Conservation (phyloP, 345 rosid genomes). For the Cardamine occulta region DNA sequence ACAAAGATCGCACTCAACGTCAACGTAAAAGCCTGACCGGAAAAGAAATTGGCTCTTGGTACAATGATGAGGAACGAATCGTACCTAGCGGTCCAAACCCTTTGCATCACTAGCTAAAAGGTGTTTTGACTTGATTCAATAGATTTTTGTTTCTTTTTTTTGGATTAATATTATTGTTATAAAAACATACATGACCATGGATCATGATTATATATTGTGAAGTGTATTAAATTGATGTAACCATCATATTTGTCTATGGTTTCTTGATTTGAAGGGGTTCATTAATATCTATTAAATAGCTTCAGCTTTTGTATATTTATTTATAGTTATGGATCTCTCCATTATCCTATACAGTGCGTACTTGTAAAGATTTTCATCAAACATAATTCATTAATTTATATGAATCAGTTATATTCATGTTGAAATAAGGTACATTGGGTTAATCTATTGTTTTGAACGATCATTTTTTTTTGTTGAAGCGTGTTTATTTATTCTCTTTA, state of each 20-base stretch:
- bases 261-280: slow-evolving; percentile 22
- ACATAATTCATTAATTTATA: background rate
- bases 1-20: slow-evolving; percentile 32
- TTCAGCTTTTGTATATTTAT: slow-evolving; percentile 1
- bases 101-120: slow-evolving; percentile 69
- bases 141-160: slow-evolving; percentile 25
- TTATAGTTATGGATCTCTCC: background rate
- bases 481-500: background rate
- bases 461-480: background rate
- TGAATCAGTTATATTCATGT: background rate
- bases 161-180: slow-evolving; percentile 22
- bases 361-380: slow-evolving; percentile 1
- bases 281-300: slow-evolving; percentile 4
- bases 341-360: background rate
- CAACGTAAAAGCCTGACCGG: slow-evolving; percentile 34
- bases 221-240: slow-evolving; percentile 27
- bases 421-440: background rate
- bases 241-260: slow-evolving; percentile 39
- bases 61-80: slow-evolving; percentile 59
- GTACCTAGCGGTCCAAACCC: slow-evolving; percentile 91
- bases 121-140: slow-evolving; percentile 29
- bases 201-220: slow-evolving; percentile 37
- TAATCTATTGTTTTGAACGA: background rate
- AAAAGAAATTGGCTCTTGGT: slow-evolving; percentile 51
- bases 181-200: slow-evolving; percentile 21